Evolutionary conservation across 2,329 filamentous ascomycete species (phyloP).

Genomic region (Sporothrix curviconia): DNA sequence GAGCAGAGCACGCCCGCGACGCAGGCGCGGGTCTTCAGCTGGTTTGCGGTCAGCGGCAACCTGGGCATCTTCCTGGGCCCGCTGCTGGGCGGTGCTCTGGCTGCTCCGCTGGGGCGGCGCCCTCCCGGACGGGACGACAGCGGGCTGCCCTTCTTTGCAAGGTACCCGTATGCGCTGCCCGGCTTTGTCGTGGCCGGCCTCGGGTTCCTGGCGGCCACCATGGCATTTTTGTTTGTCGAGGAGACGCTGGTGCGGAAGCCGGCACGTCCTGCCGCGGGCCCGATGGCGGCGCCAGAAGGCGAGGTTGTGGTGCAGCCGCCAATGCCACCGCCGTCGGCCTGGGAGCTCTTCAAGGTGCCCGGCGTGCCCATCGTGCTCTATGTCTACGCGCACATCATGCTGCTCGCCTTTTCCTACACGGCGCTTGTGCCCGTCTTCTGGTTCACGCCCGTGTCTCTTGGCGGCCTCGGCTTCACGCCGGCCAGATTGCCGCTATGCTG

Average conservation of each 20-base stretch:
- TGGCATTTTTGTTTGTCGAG: conserved; percentile 51
- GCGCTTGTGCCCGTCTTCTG: conserved; percentile 63
- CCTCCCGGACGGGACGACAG: conserved; percentile 19
- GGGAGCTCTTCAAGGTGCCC: conserved; percentile 53
- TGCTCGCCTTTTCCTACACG: conserved; percentile 66
- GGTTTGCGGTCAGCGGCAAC: conserved; percentile 70
- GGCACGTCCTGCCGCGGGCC: not conserved
- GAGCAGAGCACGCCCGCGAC: conserved; percentile 65
- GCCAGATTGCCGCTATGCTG: conserved; percentile 62
- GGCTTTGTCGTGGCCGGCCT: conserved; percentile 52
- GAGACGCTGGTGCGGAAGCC: conserved; percentile 45
- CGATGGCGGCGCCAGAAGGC: not conserved
- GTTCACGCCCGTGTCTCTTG: conserved; percentile 55
- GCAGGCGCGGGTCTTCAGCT: conserved; percentile 67
- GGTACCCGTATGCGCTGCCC: conserved; percentile 61
- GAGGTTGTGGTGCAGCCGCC: not conserved
- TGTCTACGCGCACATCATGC: conserved; percentile 58
- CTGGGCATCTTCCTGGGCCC: conserved; percentile 68
- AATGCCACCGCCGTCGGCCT: conserved; percentile 31
- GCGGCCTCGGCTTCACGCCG: conserved; percentile 57
- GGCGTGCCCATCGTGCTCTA: conserved; percentile 61
- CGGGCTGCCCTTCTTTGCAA: conserved; percentile 50
- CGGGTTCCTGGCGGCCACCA: conserved; percentile 46
- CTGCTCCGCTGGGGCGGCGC: conserved; percentile 60
- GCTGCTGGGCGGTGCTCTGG: conserved; percentile 60